Conservation (phyloP, 768 basidiomycete genomes). For the Daedalea quercina region DNA sequence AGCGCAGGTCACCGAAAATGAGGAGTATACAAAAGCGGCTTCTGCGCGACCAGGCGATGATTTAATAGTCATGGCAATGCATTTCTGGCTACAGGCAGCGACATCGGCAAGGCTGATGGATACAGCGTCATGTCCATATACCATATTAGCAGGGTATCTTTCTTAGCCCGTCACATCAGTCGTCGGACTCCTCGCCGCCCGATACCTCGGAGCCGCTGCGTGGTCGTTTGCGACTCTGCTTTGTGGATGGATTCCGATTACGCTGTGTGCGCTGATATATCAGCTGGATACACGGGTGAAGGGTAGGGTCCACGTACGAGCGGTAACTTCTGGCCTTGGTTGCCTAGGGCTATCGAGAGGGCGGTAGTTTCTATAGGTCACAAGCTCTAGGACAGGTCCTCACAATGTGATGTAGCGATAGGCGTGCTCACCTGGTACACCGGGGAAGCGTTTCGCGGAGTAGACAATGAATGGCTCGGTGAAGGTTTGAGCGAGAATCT, state of each 20-base stretch:
- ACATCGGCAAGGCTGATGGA: neutral
- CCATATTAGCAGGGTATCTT: neutral
- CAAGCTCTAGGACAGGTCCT: neutral
- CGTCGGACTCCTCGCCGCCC: constrained; percentile 62
- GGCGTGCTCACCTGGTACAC: constrained; percentile 68
- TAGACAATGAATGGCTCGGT: constrained; percentile 81
- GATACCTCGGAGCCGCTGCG: constrained; percentile 58
- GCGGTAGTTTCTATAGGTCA: constrained; percentile 68
- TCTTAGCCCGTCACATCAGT: constrained; percentile 19
- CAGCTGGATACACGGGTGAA: neutral
- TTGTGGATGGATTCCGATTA: constrained; percentile 72
- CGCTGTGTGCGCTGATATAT: constrained; percentile 39
- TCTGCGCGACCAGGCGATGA: neutral
- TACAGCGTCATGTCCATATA: neutral
- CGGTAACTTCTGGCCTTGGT: constrained; percentile 86
- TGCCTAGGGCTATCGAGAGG: constrained; percentile 81
- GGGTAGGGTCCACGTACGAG: constrained; percentile 45
- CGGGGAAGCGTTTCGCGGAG: constrained; percentile 92
- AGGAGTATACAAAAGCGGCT: neutral
- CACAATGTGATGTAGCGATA: constrained; percentile 8
- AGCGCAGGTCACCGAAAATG: neutral
- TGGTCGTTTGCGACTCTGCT: constrained; percentile 48
- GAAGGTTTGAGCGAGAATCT: constrained; percentile 79
- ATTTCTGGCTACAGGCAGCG: neutral
- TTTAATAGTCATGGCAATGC: neutral